Evolutionary conservation across 495 filamentous ascomycete genomes (phyloP).

Genomic region (Aspergillus conjunctus): DNA sequence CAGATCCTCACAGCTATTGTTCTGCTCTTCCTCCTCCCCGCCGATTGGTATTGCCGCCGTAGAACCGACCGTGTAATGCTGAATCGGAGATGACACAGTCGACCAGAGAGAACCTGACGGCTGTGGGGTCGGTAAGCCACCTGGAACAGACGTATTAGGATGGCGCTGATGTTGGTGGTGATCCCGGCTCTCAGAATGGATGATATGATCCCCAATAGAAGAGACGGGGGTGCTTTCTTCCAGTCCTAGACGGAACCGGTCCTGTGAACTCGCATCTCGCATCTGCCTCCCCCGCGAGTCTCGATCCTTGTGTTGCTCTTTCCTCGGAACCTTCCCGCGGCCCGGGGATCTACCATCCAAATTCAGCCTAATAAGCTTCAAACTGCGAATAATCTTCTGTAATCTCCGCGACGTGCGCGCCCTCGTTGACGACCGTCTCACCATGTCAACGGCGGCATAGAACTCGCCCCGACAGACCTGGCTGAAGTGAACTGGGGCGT

Average conservation of each 20-base stretch:
- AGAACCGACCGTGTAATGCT: neutral
- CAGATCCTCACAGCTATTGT: conserved; percentile 40
- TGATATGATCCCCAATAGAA: neutral
- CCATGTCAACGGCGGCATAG: conserved; percentile 76
- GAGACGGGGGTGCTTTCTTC: neutral
- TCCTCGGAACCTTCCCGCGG: neutral
- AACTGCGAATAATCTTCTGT: conserved; percentile 42
- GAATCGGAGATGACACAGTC: conserved; percentile 19
- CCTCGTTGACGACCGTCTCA: conserved; percentile 59
- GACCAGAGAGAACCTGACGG: conserved; percentile 27
- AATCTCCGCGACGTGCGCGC: conserved; percentile 41
- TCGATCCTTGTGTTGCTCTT: neutral
- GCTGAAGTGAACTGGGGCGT: conserved; percentile 74
- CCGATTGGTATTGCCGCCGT: neutral
- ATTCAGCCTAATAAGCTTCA: conserved; percentile 41
- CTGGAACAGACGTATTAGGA: neutral
- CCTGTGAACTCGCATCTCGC: neutral
- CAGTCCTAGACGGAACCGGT: neutral
- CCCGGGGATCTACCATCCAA: conserved; percentile 14
- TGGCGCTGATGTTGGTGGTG: neutral
- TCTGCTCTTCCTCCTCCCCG: neutral
- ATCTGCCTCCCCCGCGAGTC: neutral
- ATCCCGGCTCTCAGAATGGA: neutral
- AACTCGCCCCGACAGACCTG: conserved; percentile 71
- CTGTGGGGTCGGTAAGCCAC: conserved; percentile 21